These are phyloP conservation scores for Cryptococcus jaspeensis DNA, from an alignment of 1,284 basidiomycete species.

Conservation along the genomic window DNA sequence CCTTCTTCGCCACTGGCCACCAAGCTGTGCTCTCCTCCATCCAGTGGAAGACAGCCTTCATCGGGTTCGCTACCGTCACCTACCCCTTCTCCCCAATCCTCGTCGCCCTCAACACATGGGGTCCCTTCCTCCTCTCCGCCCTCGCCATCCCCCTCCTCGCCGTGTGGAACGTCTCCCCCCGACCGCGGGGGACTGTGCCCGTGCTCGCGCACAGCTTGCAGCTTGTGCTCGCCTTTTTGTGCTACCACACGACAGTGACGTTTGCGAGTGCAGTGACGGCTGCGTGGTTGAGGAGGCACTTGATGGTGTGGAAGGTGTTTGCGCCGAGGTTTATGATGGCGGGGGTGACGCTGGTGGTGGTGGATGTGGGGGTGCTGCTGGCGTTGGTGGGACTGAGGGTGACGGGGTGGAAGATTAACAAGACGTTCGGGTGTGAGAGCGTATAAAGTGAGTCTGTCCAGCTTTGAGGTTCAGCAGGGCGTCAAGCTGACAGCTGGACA, in stretches of 20 bases:
- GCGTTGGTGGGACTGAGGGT: conserved; percentile 48
- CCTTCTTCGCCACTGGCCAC: conserved; percentile 88
- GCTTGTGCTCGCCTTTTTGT: conserved; percentile 63
- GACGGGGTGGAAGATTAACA: conserved; percentile 46
- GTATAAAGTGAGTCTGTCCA: conserved; percentile 1
- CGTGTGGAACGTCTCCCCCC: conserved; percentile 82
- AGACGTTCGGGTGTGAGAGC: conserved; percentile 46
- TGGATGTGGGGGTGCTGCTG: conserved; percentile 53
- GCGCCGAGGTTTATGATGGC: conserved; percentile 89
- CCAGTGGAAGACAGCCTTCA: conserved; percentile 94
- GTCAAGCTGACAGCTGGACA: too few relatives aligned
- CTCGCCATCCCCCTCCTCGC: conserved; percentile 71
- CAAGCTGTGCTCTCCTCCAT: conserved; percentile 85
- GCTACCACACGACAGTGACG: conserved; percentile 68
- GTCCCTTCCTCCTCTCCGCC: conserved; percentile 65
- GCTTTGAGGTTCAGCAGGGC: too few relatives aligned
- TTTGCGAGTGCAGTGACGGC: conserved; percentile 72
- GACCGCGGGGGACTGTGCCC: conserved; percentile 41
- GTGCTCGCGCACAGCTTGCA: conserved; percentile 52
- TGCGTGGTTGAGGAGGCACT: conserved; percentile 75
- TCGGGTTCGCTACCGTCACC: conserved; percentile 65
- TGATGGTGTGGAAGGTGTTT: conserved; percentile 99
- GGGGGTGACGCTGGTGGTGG: conserved; percentile 54
- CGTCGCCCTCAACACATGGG: conserved; percentile 78
- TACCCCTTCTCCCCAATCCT: conserved; percentile 76